Evolutionary conservation across 306 rosid genomes (phyloP), one percentile per base, ranked within the genome.

Genomic region (Prunus armeniaca): DNA sequence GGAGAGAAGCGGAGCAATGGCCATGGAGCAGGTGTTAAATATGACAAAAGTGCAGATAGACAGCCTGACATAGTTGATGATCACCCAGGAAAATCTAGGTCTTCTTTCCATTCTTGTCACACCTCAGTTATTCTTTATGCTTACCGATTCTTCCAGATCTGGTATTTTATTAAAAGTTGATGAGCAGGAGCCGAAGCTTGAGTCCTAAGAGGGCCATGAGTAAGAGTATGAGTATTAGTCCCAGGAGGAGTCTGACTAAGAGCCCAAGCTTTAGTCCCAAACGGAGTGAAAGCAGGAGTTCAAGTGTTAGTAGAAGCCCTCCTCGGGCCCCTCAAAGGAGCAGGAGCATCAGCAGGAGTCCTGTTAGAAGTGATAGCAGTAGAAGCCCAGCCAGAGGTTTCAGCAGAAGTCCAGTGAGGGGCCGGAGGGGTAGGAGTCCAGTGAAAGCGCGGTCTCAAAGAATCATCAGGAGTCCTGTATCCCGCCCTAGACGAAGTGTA

Each of bases 201-300:
- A 94, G 93, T 89, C 98, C 98, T 73, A 89, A 87, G 82, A 89
- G 91, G 89, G n/a, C 90, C 81, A 34, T 78, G 82, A 90, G 95
- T 85, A 94, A 89, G 91, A 89, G 97, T 80, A 92, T 89, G 97
- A 95, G 96, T 77, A 89, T 89, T 80, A 95, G 97, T 86, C 95
- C 99, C 76, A 79, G 89, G 80, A 82, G 85, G 84, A 88, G 81
- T 83, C 81, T 47, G 70, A 85, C 86, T 86, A 89, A 82, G 73
- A 91, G 93, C 78, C 88, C 81, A 22, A 91, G 91, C 66, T 34
- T 71, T 41, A 85, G 89, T 62, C 89, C 85, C 3, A 79, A 84
- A 76, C 87, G 77, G 81, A 87, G 87, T 56, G 27, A 83, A 67
- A 86, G 90, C 80, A 75, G 82, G 81, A 86, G 89, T 67, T 82